Percentiles rank a stretch among this genome's conserved stretches.
phyloP scores from a whole-genome alignment of 345 rosid species.

The Sapria himalayana region DNA sequence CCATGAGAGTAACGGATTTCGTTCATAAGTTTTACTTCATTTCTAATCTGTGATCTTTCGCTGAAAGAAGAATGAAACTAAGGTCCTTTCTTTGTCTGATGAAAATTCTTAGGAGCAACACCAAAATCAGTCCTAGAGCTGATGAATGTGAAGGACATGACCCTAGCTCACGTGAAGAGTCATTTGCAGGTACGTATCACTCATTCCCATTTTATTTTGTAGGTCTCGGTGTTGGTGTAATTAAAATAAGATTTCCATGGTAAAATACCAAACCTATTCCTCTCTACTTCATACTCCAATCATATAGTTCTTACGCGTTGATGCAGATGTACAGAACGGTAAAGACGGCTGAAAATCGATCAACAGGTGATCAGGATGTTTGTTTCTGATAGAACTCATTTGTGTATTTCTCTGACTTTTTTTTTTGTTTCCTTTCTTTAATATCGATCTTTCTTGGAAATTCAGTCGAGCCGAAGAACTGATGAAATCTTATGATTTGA shows the following conservation, averaged over 20 bases:
- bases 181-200: constrained; percentile 72
- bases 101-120: constrained; percentile 49
- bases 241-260: constrained; percentile 6
- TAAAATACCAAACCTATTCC: constrained; percentile 13
- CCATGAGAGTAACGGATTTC: constrained; percentile 51
- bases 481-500: constrained; percentile 11
- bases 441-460: constrained; percentile 6
- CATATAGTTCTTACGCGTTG: constrained; percentile 13
- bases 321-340: constrained; percentile 99
- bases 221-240: constrained; percentile 4
- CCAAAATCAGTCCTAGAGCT: constrained; percentile 93
- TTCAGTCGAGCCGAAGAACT: no score
- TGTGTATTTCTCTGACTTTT: constrained; percentile 8
- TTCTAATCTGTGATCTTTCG: background rate
- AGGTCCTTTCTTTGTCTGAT: background rate
- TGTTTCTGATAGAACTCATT: background rate
- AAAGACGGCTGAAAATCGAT: constrained; percentile 71
- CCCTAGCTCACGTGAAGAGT: constrained; percentile 99
- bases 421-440: constrained; percentile 7
- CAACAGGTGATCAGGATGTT: constrained; percentile 45
- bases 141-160: constrained; percentile 99
- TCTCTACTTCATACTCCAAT: constrained; percentile 9
- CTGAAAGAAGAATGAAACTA: background rate
- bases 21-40: background rate
- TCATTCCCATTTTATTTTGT: constrained; percentile 8